Conservation (phyloP, 2,329 filamentous ascomycete species). For the Akanthomyces uredinophilus region DNA sequence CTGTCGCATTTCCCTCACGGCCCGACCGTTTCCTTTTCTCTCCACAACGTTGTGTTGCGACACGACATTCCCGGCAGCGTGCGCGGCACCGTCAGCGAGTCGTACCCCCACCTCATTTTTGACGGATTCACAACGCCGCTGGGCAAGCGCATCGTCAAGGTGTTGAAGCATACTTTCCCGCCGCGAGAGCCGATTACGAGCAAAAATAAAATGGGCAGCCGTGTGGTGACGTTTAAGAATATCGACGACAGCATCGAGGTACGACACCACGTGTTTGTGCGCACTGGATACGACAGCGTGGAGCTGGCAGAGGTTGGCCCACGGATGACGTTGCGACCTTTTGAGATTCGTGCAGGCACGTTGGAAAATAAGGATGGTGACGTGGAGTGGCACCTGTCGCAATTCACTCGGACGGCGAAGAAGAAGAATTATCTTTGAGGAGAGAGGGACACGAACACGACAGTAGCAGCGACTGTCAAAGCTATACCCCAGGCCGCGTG, state of each 20-base stretch:
- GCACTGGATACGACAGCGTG: conserved; percentile 83
- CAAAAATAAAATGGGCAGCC: conserved; percentile 72
- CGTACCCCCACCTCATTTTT: conserved; percentile 91
- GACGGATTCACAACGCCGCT: conserved; percentile 83
- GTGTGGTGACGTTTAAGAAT: conserved; percentile 91
- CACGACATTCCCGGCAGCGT: conserved; percentile 88
- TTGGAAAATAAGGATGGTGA: conserved; percentile 93
- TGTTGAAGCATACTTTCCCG: conserved; percentile 91
- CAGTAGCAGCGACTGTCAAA: background rate
- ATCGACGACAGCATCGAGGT: conserved; percentile 93
- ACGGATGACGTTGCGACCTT: conserved; percentile 93
- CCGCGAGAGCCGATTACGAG: conserved; percentile 71
- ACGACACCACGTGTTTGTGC: conserved; percentile 76
- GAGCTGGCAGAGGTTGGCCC: conserved; percentile 87
- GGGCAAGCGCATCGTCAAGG: conserved; percentile 78
- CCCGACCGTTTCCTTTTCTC: conserved; percentile 71
- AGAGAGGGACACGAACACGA: background rate
- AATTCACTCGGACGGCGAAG: conserved; percentile 86
- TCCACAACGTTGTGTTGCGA: conserved; percentile 88
- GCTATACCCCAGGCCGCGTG: background rate
- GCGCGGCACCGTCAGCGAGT: conserved; percentile 83
- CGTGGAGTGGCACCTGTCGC: conserved; percentile 92
- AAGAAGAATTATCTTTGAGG: conserved; percentile 91
- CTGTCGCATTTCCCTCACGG: conserved; percentile 85
- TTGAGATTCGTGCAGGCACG: conserved; percentile 87